Base-by-base conservation (phyloP, 139 green algal genomes). In the Coelastrella sp. region DNA sequence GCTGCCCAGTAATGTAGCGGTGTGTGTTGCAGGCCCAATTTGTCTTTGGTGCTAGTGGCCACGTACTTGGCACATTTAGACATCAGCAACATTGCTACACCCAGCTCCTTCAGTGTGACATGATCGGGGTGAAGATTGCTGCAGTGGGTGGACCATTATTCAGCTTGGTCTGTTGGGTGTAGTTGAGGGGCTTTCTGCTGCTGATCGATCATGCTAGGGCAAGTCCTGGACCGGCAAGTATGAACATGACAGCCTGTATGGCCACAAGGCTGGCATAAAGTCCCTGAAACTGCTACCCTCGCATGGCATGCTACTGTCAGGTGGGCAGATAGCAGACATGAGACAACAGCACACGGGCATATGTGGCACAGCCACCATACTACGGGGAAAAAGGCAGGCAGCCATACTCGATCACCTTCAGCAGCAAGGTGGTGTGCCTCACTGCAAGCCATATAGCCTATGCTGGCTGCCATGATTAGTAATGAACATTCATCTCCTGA, bases 241-340 rank as follows among this genome's bases (percentile, higher is more conserved):
- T 63, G 73, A 84, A 72, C 75, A 90, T 8, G 95, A 97, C 83
- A 90, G 75, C 27, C 76, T 97, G 70, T 92, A 92, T n/a, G 95
- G 94, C 0, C 93, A 96, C 88, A 85, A 63, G 60, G 80, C 72
- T 5, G 93, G 79, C n/a, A 92, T 96, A 0, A 91, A 91, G 15
- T 87, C 90, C 7, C 70, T 93, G 14, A 91, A 82, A 25, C 90
- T 97, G 73, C 93, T 96, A 75, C 92, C 93, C 25, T 75, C 80
- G 22, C 88, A 84, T 73, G 92, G 91, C 91, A 87, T 96, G n/a
- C 75, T 96, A 10, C 88, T 92, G n/a, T 95, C 93, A 93, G 95
- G 95, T 96, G 76, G 6, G 89, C 27, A 60, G 60, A 15, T 57
- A 24, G 17, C 24, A 81, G 22, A 25, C 8, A 19, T 12, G 70